Evolutionary conservation across 1,284 basidiomycete species (phyloP).

Genomic region (Ustilago tritici): DNA sequence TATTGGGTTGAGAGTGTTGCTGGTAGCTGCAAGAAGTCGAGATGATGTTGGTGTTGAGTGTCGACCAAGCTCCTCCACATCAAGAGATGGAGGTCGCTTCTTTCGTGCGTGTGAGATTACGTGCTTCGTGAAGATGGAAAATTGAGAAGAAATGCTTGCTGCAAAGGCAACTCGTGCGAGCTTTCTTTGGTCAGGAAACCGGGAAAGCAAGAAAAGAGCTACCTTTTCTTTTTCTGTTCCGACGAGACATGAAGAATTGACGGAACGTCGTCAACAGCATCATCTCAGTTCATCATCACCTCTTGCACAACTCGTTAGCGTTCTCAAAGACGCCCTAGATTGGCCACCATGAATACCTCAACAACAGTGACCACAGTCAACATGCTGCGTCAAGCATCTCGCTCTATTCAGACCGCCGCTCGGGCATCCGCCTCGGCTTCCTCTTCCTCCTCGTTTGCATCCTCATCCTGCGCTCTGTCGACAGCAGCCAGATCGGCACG

Average conservation of each 20-base stretch:
- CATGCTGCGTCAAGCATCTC: conserved; percentile 30
- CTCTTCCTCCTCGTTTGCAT: conserved; percentile 7
- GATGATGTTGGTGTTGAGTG: conserved; percentile 17
- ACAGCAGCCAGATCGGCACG: conserved; percentile 39
- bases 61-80: conserved; percentile 23
- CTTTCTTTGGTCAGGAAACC: neutral
- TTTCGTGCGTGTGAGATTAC: conserved; percentile 23
- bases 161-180: neutral
- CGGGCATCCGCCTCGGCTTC: conserved; percentile 11
- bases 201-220: neutral
- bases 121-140: neutral
- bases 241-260: conserved; percentile 13
- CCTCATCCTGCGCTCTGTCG: conserved; percentile 24
- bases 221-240: conserved; percentile 6
- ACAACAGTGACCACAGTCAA: conserved; percentile 39
- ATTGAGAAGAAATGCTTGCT: conserved; percentile 9
- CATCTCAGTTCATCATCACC: neutral
- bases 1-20: neutral
- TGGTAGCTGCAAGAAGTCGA: neutral
- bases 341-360: conserved; percentile 30
- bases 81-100: neutral
- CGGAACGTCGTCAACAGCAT: neutral
- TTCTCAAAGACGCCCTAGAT: neutral
- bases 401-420: conserved; percentile 2
- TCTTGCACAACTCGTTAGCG: neutral